These are phyloP conservation scores for Ogataea henricii DNA, from an alignment of 805 yeast species.

Conservation along the genomic window DNA sequence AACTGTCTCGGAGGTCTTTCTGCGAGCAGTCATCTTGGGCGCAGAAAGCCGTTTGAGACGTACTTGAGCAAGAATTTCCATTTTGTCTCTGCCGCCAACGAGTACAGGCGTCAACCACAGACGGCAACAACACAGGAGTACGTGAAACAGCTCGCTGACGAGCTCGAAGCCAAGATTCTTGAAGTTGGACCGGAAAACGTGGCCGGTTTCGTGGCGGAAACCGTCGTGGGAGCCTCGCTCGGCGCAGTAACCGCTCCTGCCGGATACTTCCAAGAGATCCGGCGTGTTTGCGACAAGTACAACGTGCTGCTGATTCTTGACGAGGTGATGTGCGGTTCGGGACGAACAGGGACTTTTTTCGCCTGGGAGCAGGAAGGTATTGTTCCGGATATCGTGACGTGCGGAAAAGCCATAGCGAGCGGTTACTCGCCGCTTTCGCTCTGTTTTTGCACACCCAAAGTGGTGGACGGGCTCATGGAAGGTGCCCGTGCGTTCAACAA, in stretches of 20 bases:
- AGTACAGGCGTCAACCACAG: slow-evolving; percentile 16
- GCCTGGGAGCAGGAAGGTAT: slow-evolving; percentile 48
- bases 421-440: slow-evolving; percentile 44
- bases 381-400: slow-evolving; percentile 49
- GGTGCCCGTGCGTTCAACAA: slow-evolving; percentile 34
- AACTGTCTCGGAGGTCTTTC: slow-evolving; percentile 46
- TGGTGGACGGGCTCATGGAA: slow-evolving; percentile 23
- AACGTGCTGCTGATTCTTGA: slow-evolving; percentile 49
- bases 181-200: slow-evolving; percentile 28
- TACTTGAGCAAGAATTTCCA: slow-evolving; percentile 27
- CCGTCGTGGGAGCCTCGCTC: slow-evolving; percentile 27
- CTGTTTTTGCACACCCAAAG: slow-evolving; percentile 41
- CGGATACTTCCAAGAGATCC: slow-evolving; percentile 40
- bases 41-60: slow-evolving; percentile 36
- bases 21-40: slow-evolving; percentile 34
- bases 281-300: slow-evolving; percentile 50
- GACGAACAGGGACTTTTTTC: slow-evolving; percentile 49
- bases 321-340: slow-evolving; percentile 59
- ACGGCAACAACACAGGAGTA: slow-evolving; percentile 19
- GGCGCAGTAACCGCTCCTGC: slow-evolving; percentile 32
- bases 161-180: slow-evolving; percentile 27
- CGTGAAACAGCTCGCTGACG: slow-evolving; percentile 20
- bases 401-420: slow-evolving; percentile 49
- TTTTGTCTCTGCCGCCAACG: slow-evolving; percentile 24
- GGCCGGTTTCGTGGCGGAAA: slow-evolving; percentile 29